Conservation (phyloP, 257 asterid species). For the Parsonsia alboflavescens region DNA sequence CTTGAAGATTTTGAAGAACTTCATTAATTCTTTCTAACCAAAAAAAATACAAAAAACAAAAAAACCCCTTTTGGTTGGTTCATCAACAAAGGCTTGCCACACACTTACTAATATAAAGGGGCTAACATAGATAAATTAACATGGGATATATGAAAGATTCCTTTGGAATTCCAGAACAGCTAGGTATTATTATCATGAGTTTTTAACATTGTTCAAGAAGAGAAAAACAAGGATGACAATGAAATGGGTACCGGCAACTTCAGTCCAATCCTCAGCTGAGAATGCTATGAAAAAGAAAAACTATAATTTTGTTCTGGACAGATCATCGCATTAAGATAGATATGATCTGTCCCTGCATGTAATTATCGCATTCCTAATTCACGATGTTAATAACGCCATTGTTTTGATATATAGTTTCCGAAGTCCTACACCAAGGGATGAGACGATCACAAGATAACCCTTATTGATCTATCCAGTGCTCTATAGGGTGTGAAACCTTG, state of each 20-base stretch:
- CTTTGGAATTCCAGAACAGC: conserved; percentile 32
- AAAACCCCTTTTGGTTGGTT: neutral
- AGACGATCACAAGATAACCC: too few species aligned
- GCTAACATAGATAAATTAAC: conserved; percentile 3
- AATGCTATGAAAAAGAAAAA: conserved; percentile 29
- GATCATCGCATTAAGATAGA: too few species aligned
- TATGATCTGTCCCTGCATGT: neutral
- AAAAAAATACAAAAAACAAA: neutral
- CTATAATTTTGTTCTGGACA: too few species aligned
- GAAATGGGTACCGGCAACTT: neutral
- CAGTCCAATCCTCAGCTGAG: conserved; percentile 30
- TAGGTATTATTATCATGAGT: neutral
- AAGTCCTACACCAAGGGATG: too few species aligned
- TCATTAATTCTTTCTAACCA: conserved; percentile 15
- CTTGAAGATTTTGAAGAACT: conserved; percentile 22
- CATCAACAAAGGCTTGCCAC: neutral
- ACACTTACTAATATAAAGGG: conserved; percentile 4
- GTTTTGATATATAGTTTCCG: too few species aligned
- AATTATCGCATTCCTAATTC: neutral
- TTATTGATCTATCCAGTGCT: too few species aligned
- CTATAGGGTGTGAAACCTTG: too few species aligned
- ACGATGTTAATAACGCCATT: too few species aligned
- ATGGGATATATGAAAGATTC: conserved; percentile 24
- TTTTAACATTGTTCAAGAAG: conserved; percentile 23
- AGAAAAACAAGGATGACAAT: conserved; percentile 39